Base-by-base conservation (phyloP, 495 filamentous ascomycete genomes). In the Ramalina intermedia region DNA sequence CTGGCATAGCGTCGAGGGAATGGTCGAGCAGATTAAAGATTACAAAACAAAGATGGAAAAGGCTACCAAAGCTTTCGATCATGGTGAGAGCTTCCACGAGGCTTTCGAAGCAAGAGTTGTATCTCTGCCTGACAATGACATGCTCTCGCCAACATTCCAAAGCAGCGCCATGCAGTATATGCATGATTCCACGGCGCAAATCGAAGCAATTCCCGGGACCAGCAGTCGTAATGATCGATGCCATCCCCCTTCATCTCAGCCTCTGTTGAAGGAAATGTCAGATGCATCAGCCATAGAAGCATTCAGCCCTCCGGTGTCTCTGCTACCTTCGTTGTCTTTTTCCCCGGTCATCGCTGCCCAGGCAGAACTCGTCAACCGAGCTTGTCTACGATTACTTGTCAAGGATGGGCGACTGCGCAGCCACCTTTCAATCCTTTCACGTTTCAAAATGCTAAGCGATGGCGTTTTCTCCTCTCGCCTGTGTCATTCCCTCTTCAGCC, bases 371-470 rank as follows among this genome's bases (percentile, higher is more conserved):
- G 72, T 96, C 33, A 87, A 91, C 56, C 73, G 74, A 13, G 80
- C 82, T 13, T 82, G 81, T 50, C 77, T 94, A 52, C 82, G 80
- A 41, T 70, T 91, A 43, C 72, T 96, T 38, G 94, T 96, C 66
- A 78, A 72, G 46, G 69, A 78, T 42, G 82, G 91, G 58, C 64
- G 75, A 1, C 63, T 98, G 9, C 73, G 74, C n/a, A 61, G 76
- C n/a, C 87, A 98, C 60, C 61, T 96, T 4, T 68, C 70, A 11
- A 63, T 95, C 6, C 85, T 93, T 61, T 78, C 76, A 53, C 75
- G 80, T 29, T 95, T 85, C 58, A 85, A 89, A 39, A 72, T 96
- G 5, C 68, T 96, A 5, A 83, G 84, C 2, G 84, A 94, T 58
- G 89, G 89, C 23, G 71, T 85, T 3, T 93, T 96, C 60, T 73